These are phyloP conservation scores for Vicia villosa DNA, from an alignment of 306 rosid species.

Conservation along the genomic window DNA sequence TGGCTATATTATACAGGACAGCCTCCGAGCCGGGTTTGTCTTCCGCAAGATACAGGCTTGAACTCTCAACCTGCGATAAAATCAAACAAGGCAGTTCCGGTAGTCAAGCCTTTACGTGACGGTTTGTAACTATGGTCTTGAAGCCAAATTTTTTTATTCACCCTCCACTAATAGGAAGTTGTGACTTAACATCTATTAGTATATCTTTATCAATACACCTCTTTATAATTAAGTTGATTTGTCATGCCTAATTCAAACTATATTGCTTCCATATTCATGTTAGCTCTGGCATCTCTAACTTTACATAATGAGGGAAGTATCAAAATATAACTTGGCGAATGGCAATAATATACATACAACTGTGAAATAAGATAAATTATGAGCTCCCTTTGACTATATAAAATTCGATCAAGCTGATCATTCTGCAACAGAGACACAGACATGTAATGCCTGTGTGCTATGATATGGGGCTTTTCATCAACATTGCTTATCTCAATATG, in stretches of 20 bases:
- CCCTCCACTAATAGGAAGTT: no score
- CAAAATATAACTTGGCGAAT: background rate
- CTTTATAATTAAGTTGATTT: no score
- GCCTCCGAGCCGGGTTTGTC: slow-evolving; percentile 36
- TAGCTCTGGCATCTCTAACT: background rate
- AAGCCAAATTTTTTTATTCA: no score
- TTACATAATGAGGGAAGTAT: slow-evolving; percentile 1
- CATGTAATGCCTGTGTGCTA: slow-evolving; percentile 22
- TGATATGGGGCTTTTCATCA: slow-evolving; percentile 2
- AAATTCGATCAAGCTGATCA: slow-evolving; percentile 28
- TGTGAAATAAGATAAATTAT: slow-evolving; percentile 7
- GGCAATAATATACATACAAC: background rate
- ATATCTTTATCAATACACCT: no score
- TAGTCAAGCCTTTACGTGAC: slow-evolving; percentile 60
- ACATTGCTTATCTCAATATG: slow-evolving; percentile 25
- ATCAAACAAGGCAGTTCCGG: slow-evolving; percentile 37
- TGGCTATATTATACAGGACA: slow-evolving; percentile 53
- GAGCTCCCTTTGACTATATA: background rate
- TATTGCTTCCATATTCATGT: background rate
- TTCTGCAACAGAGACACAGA: background rate
- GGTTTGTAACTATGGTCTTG: slow-evolving; percentile 45
- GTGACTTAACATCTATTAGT: no score
- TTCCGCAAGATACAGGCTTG: slow-evolving; percentile 44
- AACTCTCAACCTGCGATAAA: slow-evolving; percentile 43
- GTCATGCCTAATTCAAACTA: background rate